Percentiles rank a stretch among this genome's conserved stretches.
phyloP scores from a whole-genome alignment of 2,329 filamentous ascomycete species.

The Xylaria polymorpha region DNA sequence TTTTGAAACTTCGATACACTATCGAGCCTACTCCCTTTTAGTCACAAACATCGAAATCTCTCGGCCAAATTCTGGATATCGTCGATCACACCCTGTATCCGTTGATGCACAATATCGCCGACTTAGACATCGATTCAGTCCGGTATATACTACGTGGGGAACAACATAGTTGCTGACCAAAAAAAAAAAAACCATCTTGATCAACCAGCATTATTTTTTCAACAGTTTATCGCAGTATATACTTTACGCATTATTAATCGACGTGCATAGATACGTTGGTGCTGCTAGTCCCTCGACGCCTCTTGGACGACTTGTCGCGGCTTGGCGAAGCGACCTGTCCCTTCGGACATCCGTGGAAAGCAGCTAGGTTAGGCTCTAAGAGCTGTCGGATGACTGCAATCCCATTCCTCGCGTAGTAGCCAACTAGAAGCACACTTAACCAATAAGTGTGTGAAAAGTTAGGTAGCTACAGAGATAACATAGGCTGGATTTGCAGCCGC shows the following conservation, averaged over 20 bases:
- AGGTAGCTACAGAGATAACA: conserved; percentile 5
- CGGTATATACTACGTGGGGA: conserved; percentile 22
- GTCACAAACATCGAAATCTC: conserved; percentile 22
- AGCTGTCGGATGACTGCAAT: conserved; percentile 1
- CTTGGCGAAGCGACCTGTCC: neutral
- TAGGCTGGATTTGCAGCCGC: neutral
- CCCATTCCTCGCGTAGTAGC: conserved; percentile 1
- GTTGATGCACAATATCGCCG: conserved; percentile 2
- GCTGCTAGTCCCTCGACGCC: neutral
- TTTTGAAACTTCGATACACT: conserved; percentile 29
- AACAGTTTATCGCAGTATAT: conserved; percentile 5
- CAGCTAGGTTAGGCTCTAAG: neutral
- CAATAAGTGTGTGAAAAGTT: conserved; percentile 22
- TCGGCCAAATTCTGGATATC: conserved; percentile 28
- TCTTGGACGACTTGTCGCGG: neutral
- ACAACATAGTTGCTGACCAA: neutral
- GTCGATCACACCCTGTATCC: conserved; percentile 24
- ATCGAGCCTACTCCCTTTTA: conserved; percentile 21
- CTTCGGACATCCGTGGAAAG: neutral
- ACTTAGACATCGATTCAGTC: conserved; percentile 7
- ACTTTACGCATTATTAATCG: conserved; percentile 3
- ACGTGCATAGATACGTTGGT: neutral
- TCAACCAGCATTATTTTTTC: neutral
- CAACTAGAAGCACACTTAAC: conserved; percentile 18
- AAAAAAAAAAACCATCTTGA: neutral